These are phyloP conservation scores for Triglochin maritima DNA, from an alignment of 106 monocot species.

Conservation along the genomic window DNA sequence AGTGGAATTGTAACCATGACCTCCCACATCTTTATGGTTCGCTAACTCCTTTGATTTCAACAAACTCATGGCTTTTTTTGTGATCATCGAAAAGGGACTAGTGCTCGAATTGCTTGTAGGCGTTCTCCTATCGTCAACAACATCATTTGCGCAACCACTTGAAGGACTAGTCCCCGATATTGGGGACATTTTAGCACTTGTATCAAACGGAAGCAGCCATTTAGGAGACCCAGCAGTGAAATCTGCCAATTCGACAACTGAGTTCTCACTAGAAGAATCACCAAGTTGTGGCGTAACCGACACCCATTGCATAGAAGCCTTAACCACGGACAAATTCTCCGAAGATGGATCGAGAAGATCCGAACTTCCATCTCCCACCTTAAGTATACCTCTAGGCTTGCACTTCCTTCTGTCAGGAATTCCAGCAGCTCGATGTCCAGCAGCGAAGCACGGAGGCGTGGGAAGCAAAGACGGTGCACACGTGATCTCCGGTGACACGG, in stretches of 20 bases:
- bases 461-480: constrained; percentile 27
- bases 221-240: constrained; percentile 42
- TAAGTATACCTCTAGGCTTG: constrained; percentile 72
- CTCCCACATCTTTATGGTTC: constrained; percentile 10
- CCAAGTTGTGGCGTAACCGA: constrained; percentile 30
- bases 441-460: constrained; percentile 66
- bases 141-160: constrained; percentile 8
- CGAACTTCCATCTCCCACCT: constrained; percentile 13
- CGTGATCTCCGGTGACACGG: constrained; percentile 76
- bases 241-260: constrained; percentile 3
- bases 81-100: constrained; percentile 84
- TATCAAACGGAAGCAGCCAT: constrained; percentile 35
- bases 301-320: constrained; percentile 73
- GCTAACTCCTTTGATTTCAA: constrained; percentile 11
- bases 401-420: constrained; percentile 74
- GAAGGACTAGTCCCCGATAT: constrained; percentile 9
- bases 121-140: constrained; percentile 33
- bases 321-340: constrained; percentile 20
- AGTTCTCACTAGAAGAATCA: constrained; percentile 1
- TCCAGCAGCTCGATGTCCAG: constrained; percentile 75
- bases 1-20: constrained; percentile 12
- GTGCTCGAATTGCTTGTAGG: constrained; percentile 45
- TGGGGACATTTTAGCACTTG: constrained; percentile 1
- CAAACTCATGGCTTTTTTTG: constrained; percentile 29
- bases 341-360: constrained; percentile 12